phyloP scores from a whole-genome alignment of 768 basidiomycete genomes.

The Boletales sp. region DNA sequence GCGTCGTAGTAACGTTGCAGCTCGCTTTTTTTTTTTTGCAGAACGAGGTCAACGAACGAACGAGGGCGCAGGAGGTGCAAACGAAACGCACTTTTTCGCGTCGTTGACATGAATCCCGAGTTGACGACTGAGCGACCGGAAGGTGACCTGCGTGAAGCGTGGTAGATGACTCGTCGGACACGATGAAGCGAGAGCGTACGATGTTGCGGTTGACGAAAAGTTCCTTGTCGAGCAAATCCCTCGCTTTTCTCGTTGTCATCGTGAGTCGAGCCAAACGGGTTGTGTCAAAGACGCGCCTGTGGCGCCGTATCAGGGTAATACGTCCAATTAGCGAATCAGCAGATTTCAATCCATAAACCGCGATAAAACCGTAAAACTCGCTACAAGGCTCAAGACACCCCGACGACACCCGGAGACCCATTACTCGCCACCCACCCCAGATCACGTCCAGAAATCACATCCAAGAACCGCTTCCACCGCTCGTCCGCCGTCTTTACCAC shows the following conservation, averaged over 20 bases:
- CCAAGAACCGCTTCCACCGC: constrained; percentile 19
- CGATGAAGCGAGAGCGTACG: constrained; percentile 26
- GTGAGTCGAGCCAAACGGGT: constrained; percentile 1
- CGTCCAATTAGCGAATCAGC: no score
- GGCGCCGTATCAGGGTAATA: not conserved
- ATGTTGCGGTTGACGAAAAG: constrained; percentile 42
- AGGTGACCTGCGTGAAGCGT: constrained; percentile 59
- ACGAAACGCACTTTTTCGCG: constrained; percentile 61
- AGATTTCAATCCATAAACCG: no score
- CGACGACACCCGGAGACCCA: not conserved
- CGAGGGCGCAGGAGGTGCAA: not conserved
- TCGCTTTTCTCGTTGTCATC: constrained; percentile 29
- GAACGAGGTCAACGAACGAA: not conserved
- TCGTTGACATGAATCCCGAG: constrained; percentile 70
- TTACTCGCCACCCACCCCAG: not conserved
- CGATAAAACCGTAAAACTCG: not conserved
- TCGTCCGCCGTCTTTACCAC: constrained; percentile 10
- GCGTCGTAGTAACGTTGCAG: constrained; percentile 55
- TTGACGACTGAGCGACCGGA: constrained; percentile 68
- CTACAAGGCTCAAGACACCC: not conserved
- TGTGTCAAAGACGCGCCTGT: constrained; percentile 9
- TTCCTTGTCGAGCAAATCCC: constrained; percentile 46
- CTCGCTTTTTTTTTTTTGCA: constrained; percentile 51
- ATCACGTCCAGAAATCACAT: constrained; percentile 11
- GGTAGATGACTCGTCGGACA: not conserved